Base-by-base conservation (phyloP, 257 asterid species). In the Verbena officinalis region DNA sequence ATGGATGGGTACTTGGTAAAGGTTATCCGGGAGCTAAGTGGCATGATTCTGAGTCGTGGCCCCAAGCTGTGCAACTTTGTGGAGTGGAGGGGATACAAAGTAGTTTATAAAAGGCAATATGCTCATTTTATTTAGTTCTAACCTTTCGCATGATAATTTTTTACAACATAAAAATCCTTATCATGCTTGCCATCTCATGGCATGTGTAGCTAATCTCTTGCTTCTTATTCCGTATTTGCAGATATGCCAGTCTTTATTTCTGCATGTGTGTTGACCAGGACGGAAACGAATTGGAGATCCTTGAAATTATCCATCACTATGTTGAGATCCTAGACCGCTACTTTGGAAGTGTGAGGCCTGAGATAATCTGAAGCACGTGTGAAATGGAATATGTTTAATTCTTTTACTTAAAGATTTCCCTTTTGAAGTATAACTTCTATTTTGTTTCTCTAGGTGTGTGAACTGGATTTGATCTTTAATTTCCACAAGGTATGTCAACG, bases 1-100 rank as follows among this genome's bases (percentile, higher is more conserved):
- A 19, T 14, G 27, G n/a, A 9, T 64, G 19, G 59, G 7, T 43
- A 27, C 44, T 5, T 59, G 65, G 52, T 59, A 36, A 62, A 93
- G 97, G 92, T 90, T 59, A 88, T 93, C 63, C 90, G 96, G 59
- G 97, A 93, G 82, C 92, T 93, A 60, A 88, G 99, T 64, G 95
- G 99, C 58, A 68, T 81, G 81, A 90, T 90, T 72, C 95, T 93
- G 58, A 64, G 63, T 53, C 90, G 97, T 16, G 99, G 95, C 24
- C 99, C 95, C 21, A 90, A 93, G 80, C 83, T 93, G 40, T 93
- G 96, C 73, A 93, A 93, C 83, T 90, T 93, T 79, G 99, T 93
- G 33, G 99, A 93, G 69, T 90, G 99, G 99, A 93, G 96, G 62
- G 97, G 99, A 72, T 90, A 75, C 70, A 93, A 90, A 84, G 96